A percentile compares a stretch with the other conserved stretches of the same genome.
phyloP scores from a whole-genome alignment of 345 rosid genomes.

The Zanthoxylum bungeanum region DNA sequence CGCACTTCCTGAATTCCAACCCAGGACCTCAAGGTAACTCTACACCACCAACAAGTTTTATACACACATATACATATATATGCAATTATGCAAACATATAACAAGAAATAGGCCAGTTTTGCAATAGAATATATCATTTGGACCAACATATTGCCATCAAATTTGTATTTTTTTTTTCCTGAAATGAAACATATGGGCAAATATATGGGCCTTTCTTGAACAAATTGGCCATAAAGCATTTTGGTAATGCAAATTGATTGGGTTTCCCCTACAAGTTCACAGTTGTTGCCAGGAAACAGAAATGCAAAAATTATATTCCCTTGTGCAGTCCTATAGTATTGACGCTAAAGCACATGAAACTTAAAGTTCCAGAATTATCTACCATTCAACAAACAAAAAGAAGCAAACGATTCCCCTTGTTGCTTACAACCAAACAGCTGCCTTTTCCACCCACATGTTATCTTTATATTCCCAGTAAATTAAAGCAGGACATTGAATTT shows the following conservation, averaged over 20 bases:
- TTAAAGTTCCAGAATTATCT: neutral
- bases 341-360: neutral
- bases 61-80: too few species aligned
- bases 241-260: too few species aligned
- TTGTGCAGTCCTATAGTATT: neutral
- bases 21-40: too few species aligned
- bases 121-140: too few species aligned
- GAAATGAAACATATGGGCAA: neutral
- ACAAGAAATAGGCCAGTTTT: neutral
- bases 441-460: neutral
- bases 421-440: slow-evolving; percentile 9
- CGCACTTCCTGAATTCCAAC: too few species aligned
- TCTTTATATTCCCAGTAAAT: slow-evolving; percentile 1
- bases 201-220: neutral
- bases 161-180: neutral
- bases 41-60: too few species aligned
- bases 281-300: neutral
- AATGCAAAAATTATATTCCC: neutral
- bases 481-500: neutral
- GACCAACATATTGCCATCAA: too few species aligned
- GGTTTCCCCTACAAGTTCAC: neutral
- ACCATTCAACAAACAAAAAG: slow-evolving; percentile 1
- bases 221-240: neutral
- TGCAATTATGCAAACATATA: neutral
- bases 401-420: neutral